These are phyloP conservation scores for Lentinus brumalis DNA, from an alignment of 768 basidiomycete species.

Conservation along the genomic window DNA sequence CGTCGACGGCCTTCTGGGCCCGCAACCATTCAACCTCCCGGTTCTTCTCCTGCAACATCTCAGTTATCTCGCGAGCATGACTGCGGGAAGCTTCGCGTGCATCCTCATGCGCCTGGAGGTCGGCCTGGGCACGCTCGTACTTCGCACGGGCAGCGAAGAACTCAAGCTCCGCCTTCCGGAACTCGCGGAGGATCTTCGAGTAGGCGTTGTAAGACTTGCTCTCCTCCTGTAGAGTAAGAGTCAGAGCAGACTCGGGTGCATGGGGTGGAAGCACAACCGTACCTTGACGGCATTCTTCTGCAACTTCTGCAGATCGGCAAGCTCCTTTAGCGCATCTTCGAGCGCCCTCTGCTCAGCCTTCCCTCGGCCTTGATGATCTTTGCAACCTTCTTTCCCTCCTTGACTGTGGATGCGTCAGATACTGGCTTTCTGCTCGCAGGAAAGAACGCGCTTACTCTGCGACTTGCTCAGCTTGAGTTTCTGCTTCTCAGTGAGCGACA, in stretches of 20 bases:
- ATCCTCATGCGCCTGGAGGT: slow-evolving; percentile 32
- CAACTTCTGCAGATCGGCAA: slow-evolving; percentile 67
- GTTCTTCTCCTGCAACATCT: slow-evolving; percentile 68
- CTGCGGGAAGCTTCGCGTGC: slow-evolving; percentile 50
- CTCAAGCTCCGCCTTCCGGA: slow-evolving; percentile 64
- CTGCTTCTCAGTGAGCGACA: slow-evolving; percentile 50
- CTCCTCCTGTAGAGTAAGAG: slow-evolving; percentile 46
- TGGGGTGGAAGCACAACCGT: slow-evolving; percentile 6
- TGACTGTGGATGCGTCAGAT: slow-evolving; percentile 38
- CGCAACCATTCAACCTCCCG: slow-evolving; percentile 71
- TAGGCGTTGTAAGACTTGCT: slow-evolving; percentile 55
- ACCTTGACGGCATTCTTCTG: slow-evolving; percentile 69
- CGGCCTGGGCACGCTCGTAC: slow-evolving; percentile 53
- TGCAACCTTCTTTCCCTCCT: slow-evolving; percentile 60
- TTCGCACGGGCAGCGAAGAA: slow-evolving; percentile 64
- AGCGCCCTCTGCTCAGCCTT: slow-evolving; percentile 68
- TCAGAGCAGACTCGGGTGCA: neutral
- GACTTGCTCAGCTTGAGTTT: slow-evolving; percentile 50
- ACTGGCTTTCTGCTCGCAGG: neutral
- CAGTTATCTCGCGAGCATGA: slow-evolving; percentile 59
- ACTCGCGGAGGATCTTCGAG: slow-evolving; percentile 51
- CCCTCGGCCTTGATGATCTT: slow-evolving; percentile 74
- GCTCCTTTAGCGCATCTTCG: slow-evolving; percentile 59
- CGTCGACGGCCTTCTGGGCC: slow-evolving; percentile 66
- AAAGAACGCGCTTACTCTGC: slow-evolving; percentile 46